Base-by-base conservation (phyloP, 192 early-diverging fungal genomes). In the Globomyces pollinis-pini region DNA sequence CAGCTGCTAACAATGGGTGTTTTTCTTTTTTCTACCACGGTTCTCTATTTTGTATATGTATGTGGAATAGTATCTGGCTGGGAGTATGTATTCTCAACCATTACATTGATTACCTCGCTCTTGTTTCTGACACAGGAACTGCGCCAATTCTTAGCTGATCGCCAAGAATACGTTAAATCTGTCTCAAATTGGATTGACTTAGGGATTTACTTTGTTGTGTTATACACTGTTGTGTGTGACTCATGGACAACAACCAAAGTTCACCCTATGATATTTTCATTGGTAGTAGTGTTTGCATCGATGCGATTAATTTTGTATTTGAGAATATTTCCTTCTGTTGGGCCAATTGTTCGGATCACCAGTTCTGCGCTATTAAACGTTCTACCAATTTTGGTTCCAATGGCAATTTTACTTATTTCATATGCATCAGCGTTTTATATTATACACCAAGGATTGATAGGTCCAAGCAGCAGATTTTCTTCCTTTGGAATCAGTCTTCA, bases 321-420 rank as follows among this genome's bases (percentile, higher is more conserved):
- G n/a, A 43, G 72, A 13, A 65, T 73, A 26, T 59, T 73, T n/a
- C 72, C 72, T 18, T 66, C 64, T 3, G 61, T 73, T 13, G 72
- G 72, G 0, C 72, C 72, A 2, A 63, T 73, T 29, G 64, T 73
- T 4, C 60, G 72, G 12, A 65, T 69, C 2, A 61, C 57, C 51
- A 64, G 66, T 23, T 66, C 72, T 3, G 72, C 72, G 3, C 60
- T 63, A 12, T 41, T 55, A 26, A 69, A 69, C 26, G 65, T 73
- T 35, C 35, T 73, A 15, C 72, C 72, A 24, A 69, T 73, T 52
- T 60, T 73, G 42, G 64, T 73, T 45, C 72, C 72, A 3, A 66
- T 69, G 34, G 24, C 34, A 1, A 60, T 73, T 1, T 47, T 73
- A 53, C 62, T 64, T n/a, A 16, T 66, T 18, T 61, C 67, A 28